Evolutionary conservation across 257 asterid genomes (phyloP), one percentile per base, ranked within the genome.

Genomic region (Buddleja alternifolia): DNA sequence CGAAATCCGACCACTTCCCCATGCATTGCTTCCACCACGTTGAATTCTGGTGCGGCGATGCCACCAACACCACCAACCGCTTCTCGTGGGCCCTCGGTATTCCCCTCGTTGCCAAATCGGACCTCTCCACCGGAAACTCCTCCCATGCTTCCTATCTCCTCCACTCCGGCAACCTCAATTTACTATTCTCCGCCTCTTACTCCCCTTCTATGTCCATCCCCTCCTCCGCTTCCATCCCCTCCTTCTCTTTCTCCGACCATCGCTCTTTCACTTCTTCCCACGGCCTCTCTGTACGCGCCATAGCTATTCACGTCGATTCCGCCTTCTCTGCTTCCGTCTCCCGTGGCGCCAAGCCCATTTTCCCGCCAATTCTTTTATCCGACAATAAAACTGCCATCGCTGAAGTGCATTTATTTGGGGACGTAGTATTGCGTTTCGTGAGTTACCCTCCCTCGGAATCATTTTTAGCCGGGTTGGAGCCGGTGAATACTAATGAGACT

Each of bases 71-170:
- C 16, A 72, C 89, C 73, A 72, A 80, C 41, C 93, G 97, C 42
- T 93, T 93, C 80, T 90, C 97, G 0, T 88, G 95, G 95, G 96
- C 90, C 16, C 88, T 90, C 16, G 98, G 98, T 2, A 88, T 90
- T 90, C 89, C 96, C 6, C 79, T 92, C 51, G 60, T 60, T 16
- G 89, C 90, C 0, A 92, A 92, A 75, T 92, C 98, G 12, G 97
- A 92, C 67, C 92, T 92, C 45, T 92, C 98, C 71, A 90, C 98
- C 21, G 98, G 98, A 0, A 92, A 92, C 74, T 84, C 93, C 8
- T 84, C 75, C 65, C 98, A 92, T 74, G 96, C 98, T 20, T 88
- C 98, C 46, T 90, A 93, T 50, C 88, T 93, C 34, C 80, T 93
- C 67, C 95, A 92, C 73, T 80, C 93, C 53, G 97, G 93, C 32